These are phyloP conservation scores for Trichoderma semiorbis DNA, from an alignment of 2,329 filamentous ascomycete genomes.

Conservation along the genomic window DNA sequence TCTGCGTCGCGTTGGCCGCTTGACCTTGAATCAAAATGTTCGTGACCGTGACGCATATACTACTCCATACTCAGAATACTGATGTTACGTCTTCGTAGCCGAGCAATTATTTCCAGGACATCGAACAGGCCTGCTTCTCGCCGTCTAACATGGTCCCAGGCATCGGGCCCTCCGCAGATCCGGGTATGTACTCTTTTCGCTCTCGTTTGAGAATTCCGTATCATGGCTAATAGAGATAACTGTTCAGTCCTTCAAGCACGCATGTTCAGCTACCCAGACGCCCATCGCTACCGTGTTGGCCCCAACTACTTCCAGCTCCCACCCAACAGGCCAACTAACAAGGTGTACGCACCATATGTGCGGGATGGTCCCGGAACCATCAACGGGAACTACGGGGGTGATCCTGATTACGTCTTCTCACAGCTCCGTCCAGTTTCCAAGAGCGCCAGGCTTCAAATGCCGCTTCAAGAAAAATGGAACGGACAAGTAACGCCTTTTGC, in stretches of 20 bases:
- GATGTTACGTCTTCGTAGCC: constrained; percentile 30
- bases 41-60: neutral
- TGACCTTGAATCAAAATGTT: constrained; percentile 63
- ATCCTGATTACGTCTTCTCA: constrained; percentile 51
- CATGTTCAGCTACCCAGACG: constrained; percentile 60
- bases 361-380: constrained; percentile 69
- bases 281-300: constrained; percentile 60
- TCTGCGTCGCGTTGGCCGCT: constrained; percentile 56
- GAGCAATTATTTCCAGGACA: constrained; percentile 66
- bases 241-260: constrained; percentile 52
- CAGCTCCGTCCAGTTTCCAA: constrained; percentile 29
- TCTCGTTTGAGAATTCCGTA: neutral
- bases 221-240: neutral
- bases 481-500: constrained; percentile 44
- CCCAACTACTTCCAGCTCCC: constrained; percentile 64
- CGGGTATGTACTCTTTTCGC: constrained; percentile 27
- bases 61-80: neutral
- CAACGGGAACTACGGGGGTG: constrained; percentile 61
- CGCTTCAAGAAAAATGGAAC: constrained; percentile 46
- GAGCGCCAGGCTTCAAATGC: constrained; percentile 44
- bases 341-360: constrained; percentile 63
- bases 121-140: constrained; percentile 65
- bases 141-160: constrained; percentile 63
- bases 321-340: constrained; percentile 49
- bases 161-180: constrained; percentile 59